These are phyloP conservation scores for Venturia asperata DNA, from an alignment of 2,329 filamentous ascomycete genomes.

Conservation along the genomic window DNA sequence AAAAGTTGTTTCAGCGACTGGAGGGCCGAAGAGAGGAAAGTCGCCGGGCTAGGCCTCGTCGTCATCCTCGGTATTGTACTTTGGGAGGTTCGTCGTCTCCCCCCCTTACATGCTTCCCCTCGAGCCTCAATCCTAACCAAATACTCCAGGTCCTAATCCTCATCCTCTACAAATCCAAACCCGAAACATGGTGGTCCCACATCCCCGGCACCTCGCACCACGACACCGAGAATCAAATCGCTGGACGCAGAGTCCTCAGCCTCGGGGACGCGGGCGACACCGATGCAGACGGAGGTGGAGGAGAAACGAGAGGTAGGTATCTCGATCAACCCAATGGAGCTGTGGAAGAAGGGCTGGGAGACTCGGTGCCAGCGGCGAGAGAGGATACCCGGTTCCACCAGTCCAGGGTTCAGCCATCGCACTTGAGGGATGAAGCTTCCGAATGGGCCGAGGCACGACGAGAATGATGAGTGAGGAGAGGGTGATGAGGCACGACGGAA, in stretches of 20 bases:
- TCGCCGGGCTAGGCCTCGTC: constrained; percentile 49
- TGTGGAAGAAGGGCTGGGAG: not conserved
- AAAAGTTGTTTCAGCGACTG: constrained; percentile 49
- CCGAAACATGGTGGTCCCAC: not conserved
- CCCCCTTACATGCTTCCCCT: no score
- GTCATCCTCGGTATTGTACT: constrained; percentile 48
- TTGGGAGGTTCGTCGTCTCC: constrained; percentile 44
- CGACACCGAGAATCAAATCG: not conserved
- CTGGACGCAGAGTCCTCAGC: not conserved
- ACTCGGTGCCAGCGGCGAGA: not conserved
- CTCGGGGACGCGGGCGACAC: not conserved
- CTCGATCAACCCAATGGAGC: not conserved
- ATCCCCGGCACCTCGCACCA: not conserved
- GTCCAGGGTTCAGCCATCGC: constrained; percentile 10
- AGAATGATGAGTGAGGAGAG: not conserved
- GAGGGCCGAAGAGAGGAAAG: constrained; percentile 48
- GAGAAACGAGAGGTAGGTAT: not conserved
- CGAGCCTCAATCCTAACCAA: no score
- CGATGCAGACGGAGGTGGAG: not conserved
- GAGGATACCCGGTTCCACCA: not conserved
- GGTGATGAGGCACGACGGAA: not conserved
- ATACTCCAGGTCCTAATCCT: not conserved
- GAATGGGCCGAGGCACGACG: constrained; percentile 1
- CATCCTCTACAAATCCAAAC: not conserved
- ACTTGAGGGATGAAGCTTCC: not conserved